These are phyloP conservation scores for Russula emetica DNA, from an alignment of 768 basidiomycete genomes.

Conservation along the genomic window DNA sequence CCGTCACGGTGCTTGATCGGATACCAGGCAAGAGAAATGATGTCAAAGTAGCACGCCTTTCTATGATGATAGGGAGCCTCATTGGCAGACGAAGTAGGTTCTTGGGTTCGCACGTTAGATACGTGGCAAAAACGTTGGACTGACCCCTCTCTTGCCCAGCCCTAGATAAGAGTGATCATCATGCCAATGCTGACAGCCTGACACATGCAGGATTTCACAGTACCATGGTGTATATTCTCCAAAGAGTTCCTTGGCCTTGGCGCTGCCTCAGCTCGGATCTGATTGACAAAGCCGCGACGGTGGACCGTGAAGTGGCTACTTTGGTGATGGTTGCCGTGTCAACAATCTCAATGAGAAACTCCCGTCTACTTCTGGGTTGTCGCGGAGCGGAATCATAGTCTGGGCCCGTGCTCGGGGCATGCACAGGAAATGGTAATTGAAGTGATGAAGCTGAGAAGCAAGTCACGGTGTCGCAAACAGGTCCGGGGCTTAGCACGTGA, in stretches of 20 bases:
- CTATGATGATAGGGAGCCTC: neutral
- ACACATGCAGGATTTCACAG: neutral
- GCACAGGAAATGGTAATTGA: neutral
- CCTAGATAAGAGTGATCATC: neutral
- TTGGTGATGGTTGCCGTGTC: neutral
- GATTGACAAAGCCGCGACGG: neutral
- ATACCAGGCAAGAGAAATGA: conserved; percentile 5
- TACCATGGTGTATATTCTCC: no score
- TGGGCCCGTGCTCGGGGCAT: neutral
- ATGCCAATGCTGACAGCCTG: neutral
- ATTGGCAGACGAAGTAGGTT: neutral
- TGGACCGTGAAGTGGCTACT: neutral
- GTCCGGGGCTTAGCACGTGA: no score
- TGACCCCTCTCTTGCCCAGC: neutral
- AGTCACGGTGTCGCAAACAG: no score
- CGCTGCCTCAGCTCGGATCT: neutral
- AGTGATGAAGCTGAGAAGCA: no score
- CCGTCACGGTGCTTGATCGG: no score
- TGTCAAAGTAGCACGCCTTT: conserved; percentile 5
- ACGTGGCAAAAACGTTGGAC: neutral
- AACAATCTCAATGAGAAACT: neutral
- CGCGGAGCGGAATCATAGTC: neutral
- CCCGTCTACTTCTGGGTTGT: neutral
- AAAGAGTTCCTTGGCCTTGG: neutral
- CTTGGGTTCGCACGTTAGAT: neutral